These are phyloP conservation scores for Gaultheria prostrata DNA, from an alignment of 148 eudicot genomes.

Conservation along the genomic window DNA sequence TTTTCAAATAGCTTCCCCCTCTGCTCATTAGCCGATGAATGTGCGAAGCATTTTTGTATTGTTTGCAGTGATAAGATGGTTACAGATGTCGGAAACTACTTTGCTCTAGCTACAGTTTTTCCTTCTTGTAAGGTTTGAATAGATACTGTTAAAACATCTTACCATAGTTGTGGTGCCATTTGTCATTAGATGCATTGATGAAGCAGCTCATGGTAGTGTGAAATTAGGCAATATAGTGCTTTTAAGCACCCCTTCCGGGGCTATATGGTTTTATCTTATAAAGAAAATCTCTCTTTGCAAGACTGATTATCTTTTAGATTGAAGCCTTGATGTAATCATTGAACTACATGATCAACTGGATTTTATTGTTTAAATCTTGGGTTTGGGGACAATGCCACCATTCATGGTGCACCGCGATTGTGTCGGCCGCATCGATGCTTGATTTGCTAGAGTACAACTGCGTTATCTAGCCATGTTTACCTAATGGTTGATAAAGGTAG, in stretches of 20 bases:
- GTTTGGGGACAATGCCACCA: neutral
- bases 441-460: neutral
- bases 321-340: neutral
- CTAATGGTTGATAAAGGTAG: neutral
- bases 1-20: conserved; percentile 39
- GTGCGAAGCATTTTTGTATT: conserved; percentile 46
- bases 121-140: conserved; percentile 74
- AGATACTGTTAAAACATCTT: neutral
- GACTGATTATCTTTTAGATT: neutral
- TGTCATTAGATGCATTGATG: neutral
- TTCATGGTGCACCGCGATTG: neutral
- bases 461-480: neutral
- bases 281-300: neutral
- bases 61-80: conserved; percentile 31
- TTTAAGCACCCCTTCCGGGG: neutral
- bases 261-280: neutral
- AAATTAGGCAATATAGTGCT: neutral
- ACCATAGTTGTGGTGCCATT: neutral
- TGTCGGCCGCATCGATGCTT: neutral
- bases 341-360: neutral
- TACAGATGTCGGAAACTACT: conserved; percentile 58
- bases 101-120: conserved; percentile 78
- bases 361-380: neutral
- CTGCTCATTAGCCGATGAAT: conserved; percentile 54
- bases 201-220: neutral